These are phyloP conservation scores for Talaromyces islandicus DNA, from an alignment of 2,329 filamentous ascomycete species.

Conservation along the genomic window DNA sequence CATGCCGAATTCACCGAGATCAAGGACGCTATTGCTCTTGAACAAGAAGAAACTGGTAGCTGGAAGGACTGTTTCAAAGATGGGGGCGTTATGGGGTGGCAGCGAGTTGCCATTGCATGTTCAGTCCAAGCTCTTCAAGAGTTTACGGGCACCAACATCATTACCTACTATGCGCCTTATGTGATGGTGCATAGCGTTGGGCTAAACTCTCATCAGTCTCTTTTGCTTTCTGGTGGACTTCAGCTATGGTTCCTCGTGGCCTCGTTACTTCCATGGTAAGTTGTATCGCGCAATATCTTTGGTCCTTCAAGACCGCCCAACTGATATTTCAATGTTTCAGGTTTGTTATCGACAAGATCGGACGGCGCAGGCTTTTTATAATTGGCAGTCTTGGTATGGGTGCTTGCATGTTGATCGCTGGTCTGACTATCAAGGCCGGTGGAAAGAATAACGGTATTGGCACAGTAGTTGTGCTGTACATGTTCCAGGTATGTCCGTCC, in stretches of 20 bases:
- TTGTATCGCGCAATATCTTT: not conserved
- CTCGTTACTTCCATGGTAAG: constrained; percentile 12
- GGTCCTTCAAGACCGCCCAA: constrained; percentile 14
- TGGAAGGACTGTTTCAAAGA: constrained; percentile 50
- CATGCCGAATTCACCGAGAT: constrained; percentile 46
- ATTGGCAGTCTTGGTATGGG: constrained; percentile 59
- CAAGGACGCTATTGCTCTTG: constrained; percentile 44
- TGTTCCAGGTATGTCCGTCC: constrained; percentile 10
- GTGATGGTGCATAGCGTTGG: constrained; percentile 40
- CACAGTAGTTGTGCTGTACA: constrained; percentile 10
- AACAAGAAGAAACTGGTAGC: constrained; percentile 44
- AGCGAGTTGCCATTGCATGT: constrained; percentile 52
- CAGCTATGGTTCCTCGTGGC: constrained; percentile 32
- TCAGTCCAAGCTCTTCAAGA: constrained; percentile 53
- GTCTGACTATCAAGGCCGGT: constrained; percentile 10
- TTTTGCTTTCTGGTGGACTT: constrained; percentile 41
- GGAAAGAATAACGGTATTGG: constrained; percentile 12
- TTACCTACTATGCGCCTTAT: constrained; percentile 41
- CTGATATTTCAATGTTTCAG: constrained; percentile 34
- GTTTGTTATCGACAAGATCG: constrained; percentile 45
- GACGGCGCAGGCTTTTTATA: constrained; percentile 64
- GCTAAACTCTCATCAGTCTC: constrained; percentile 33
- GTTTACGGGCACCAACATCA: constrained; percentile 39
- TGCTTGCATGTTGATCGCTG: constrained; percentile 12
- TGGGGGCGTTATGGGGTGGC: constrained; percentile 45